A percentile compares a stretch with the other conserved stretches of the same genome.
Conservation (phyloP, 1,284 basidiomycete species). For the Sporisorium scitamineum region DNA sequence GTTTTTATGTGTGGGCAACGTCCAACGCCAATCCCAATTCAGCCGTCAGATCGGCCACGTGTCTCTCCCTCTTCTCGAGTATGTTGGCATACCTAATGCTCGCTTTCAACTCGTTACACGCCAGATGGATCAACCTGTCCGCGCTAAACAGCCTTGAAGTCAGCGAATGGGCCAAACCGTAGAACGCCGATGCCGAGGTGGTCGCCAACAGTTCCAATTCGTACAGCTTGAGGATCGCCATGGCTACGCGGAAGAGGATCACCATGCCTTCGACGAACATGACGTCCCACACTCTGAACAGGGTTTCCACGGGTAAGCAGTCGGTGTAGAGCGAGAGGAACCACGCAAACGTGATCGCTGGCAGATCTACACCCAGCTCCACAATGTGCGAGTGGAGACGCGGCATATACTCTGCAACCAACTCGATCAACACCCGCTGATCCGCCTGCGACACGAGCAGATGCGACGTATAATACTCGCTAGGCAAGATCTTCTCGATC, state of each 20-base stretch:
- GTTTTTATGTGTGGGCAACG: background rate
- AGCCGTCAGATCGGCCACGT: slow-evolving; percentile 61
- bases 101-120: slow-evolving; percentile 76
- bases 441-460: slow-evolving; percentile 86
- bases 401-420: slow-evolving; percentile 82
- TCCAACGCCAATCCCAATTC: slow-evolving; percentile 31
- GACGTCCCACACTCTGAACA: slow-evolving; percentile 77
- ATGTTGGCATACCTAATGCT: slow-evolving; percentile 79
- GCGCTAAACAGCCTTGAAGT: slow-evolving; percentile 92
- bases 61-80: slow-evolving; percentile 76
- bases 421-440: slow-evolving; percentile 88
- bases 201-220: slow-evolving; percentile 84
- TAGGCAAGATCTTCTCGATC: slow-evolving; percentile 71
- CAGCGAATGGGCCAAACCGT: slow-evolving; percentile 84
- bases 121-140: slow-evolving; percentile 79
- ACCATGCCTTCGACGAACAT: slow-evolving; percentile 93
- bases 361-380: slow-evolving; percentile 86
- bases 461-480: slow-evolving; percentile 70
- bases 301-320: slow-evolving; percentile 86
- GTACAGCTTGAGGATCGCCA: slow-evolving; percentile 85
- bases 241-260: slow-evolving; percentile 84
- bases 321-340: slow-evolving; percentile 96
- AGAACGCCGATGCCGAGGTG: slow-evolving; percentile 85
- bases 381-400: slow-evolving; percentile 81
- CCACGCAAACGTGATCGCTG: slow-evolving; percentile 97